phyloP scores from a whole-genome alignment of 2,329 filamentous ascomycete genomes.

The Fusarium citri region DNA sequence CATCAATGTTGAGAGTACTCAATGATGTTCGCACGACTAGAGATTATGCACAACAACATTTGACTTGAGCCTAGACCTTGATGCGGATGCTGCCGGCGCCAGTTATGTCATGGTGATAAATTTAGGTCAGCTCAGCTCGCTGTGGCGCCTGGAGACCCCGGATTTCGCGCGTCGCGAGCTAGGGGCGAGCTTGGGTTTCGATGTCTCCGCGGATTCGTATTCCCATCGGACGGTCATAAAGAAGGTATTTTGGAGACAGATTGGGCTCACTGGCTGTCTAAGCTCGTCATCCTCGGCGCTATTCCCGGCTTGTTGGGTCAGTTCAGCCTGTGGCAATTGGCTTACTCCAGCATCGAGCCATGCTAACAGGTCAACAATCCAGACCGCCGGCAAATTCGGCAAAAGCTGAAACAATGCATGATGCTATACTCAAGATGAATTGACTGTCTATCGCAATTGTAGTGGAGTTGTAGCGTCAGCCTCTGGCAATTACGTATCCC shows the following conservation, averaged over 20 bases:
- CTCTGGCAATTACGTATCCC: conserved; percentile 12
- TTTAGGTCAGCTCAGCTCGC: not conserved
- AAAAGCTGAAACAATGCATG: not conserved
- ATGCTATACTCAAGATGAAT: not conserved
- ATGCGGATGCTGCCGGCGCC: conserved; percentile 3
- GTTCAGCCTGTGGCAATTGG: not conserved
- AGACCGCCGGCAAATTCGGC: conserved; percentile 25
- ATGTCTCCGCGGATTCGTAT: not conserved
- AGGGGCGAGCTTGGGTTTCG: not conserved
- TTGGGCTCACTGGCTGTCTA: not conserved
- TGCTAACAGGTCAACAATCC: not conserved
- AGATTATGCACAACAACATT: not conserved
- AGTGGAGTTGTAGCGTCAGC: conserved; percentile 18
- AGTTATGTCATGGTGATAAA: not conserved
- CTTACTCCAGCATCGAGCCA: not conserved
- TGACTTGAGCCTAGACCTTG: not conserved
- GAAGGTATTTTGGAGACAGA: not conserved
- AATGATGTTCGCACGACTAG: not conserved
- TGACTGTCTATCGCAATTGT: not conserved
- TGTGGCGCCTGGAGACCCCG: not conserved
- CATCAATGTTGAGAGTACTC: not conserved
- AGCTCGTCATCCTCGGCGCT: not conserved
- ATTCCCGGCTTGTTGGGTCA: not conserved
- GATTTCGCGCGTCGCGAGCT: not conserved
- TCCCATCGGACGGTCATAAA: not conserved